Evolutionary conservation across 352 stramenopile species (phyloP), one percentile per base, ranked within the genome.

Genomic region (Phytophthora pinifolia): DNA sequence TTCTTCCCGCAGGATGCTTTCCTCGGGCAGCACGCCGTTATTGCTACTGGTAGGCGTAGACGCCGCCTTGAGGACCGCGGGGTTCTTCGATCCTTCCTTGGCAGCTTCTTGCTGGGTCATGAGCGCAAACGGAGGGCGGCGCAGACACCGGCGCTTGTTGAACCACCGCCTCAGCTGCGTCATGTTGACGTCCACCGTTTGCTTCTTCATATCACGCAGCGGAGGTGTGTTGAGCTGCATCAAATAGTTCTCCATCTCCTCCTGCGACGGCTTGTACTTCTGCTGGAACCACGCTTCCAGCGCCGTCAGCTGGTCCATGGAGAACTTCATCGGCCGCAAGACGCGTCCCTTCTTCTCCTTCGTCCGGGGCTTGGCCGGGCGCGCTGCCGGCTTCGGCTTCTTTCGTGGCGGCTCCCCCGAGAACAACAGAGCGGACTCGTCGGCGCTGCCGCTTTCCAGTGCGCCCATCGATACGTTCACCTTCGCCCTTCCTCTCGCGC

Each of bases 201-300:
- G 83, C 65, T 90, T 88, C 41, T 86, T 72, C 55, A 54, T 8
- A 22, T 94, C 83, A 10, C 81, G 81, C 29, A 94, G 63, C n/a
- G 83, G 81, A 1, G 76, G 41, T 3, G 72, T 70, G 44, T 94
- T 94, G 45, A 94, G 54, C 46, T 82, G 54, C 9, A 65, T 58
- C 37, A 94, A 44, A 38, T 91, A 94, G 8, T 60, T 69, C 55
- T 94, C 83, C 83, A 94, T 89, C 46, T 94, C 83, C 25, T 67
- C 62, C 56, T 89, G 78, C 8, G 71, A 86, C 8, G 83, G 83
- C 46, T 94, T 94, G 73, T 92, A 94, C 47, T 88, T 94, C 48
- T 89, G 77, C 56, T 94, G 83, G 57, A 94, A 94, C 83, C 83
- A 94, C 15, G 58, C 70, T 50, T 94, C 83, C 7, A 94, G 65